A percentile compares a stretch with the other conserved stretches of the same genome.
These are phyloP conservation scores for Thermothielavioides terrestris DNA, from an alignment of 495 filamentous ascomycete genomes.

Conservation along the genomic window DNA sequence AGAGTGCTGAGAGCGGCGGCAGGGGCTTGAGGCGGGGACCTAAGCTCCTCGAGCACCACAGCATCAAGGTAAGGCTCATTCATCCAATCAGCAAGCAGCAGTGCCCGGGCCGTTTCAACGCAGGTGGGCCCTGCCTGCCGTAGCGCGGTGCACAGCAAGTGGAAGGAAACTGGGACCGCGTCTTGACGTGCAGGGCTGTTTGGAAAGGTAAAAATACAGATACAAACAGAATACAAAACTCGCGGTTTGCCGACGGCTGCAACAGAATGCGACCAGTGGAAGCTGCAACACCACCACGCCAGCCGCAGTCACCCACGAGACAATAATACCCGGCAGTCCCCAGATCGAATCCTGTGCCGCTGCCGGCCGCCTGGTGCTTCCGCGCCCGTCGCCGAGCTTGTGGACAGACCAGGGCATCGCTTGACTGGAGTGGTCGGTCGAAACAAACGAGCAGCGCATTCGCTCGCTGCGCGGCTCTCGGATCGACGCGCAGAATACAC, in stretches of 20 bases:
- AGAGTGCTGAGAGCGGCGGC: too few species aligned
- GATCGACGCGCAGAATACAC: neutral
- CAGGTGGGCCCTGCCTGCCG: neutral
- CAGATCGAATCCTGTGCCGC: neutral
- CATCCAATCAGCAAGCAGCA: neutral
- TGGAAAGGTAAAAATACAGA: too few species aligned
- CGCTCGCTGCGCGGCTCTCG: too few species aligned
- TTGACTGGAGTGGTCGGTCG: too few species aligned
- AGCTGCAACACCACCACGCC: constrained; percentile 9
- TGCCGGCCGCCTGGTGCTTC: neutral
- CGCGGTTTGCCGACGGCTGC: neutral
- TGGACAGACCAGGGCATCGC: too few species aligned
- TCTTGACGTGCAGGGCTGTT: constrained; percentile 24
- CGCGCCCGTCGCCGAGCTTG: neutral
- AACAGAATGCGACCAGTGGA: constrained; percentile 14
- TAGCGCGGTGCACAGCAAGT: constrained; percentile 11
- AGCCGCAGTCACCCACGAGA: constrained; percentile 6
- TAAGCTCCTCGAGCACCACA: too few species aligned
- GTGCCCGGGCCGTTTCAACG: neutral
- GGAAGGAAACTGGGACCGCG: constrained; percentile 14
- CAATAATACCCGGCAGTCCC: neutral
- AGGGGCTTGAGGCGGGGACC: too few species aligned
- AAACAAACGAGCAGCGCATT: neutral
- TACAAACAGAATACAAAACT: neutral
- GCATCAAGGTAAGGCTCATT: neutral